Base-by-base conservation (phyloP, 805 yeast genomes). In the Blastobotrys terrestris region DNA sequence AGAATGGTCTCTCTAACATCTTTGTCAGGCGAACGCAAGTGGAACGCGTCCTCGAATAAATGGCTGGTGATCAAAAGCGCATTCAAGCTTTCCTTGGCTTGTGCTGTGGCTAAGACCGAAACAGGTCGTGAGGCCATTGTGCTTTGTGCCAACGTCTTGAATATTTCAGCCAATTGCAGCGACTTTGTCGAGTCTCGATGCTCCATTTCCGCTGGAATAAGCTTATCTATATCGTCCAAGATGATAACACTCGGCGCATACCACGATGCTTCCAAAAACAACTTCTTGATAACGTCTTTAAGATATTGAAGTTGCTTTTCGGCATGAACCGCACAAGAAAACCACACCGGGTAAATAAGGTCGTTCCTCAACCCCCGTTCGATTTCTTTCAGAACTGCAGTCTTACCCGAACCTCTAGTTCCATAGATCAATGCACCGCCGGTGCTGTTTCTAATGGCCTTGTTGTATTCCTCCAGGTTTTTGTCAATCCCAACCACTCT, bases 381-480 rank as follows among this genome's bases (percentile, higher is more conserved):
- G 0, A 85, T 63, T 21, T 75, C 70, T 2, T 73, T 66, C 14
- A 82, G 62, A 1, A 85, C 55, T 1, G 80, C 67, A 0, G 94
- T 72, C 64, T 92, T 92, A 0, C 98, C 98, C 55, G 88, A 78
- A 0, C 97, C 97, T 1, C 87, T 72, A 19, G 82, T 69, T 0
- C 97, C 98, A 58, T 81, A 77, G 0, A 91, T 61, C 51, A 89
- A 68, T 0, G 81, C 71, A 1, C 92, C 87, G 5, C 75, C 64
- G 49, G 73, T 75, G 4, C 77, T 77, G 42, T 75, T 66, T 4
- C 72, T 61, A 2, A 83, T 60, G 0, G 75, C 63, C 5, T 72
- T 72, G 4, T 68, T 58, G 8, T 81, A 60, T 2, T 70, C 68
- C 0, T 64, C 67, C 8, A 83, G 58, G 3, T 73, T 60, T 2